Conservation (phyloP, 2,329 filamentous ascomycete genomes). For the Rosellinia necatrix region DNA sequence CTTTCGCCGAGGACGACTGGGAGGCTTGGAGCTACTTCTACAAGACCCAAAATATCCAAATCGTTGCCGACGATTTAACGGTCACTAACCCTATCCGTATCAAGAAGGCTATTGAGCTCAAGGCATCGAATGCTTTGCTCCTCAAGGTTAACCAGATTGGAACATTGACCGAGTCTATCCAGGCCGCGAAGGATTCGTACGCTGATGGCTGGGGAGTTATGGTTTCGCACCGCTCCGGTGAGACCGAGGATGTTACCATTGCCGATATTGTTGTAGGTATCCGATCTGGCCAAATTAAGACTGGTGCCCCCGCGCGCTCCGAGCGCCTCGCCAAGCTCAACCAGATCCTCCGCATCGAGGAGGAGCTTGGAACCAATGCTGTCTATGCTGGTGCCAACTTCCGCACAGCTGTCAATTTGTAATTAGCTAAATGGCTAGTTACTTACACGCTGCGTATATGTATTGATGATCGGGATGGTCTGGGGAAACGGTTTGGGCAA, state of each 20-base stretch:
- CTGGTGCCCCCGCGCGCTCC: constrained; percentile 91
- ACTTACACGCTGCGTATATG: constrained; percentile 24
- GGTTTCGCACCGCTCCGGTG: constrained; percentile 98
- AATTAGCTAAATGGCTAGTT: constrained; percentile 45
- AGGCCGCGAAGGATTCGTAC: constrained; percentile 98
- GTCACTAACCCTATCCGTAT: constrained; percentile 99
- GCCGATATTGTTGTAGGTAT: constrained; percentile 97
- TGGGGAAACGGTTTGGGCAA: constrained; percentile 35
- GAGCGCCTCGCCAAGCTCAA: constrained; percentile 99
- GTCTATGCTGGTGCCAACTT: constrained; percentile 92
- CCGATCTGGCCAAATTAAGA: constrained; percentile 98
- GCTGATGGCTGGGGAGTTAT: constrained; percentile 97
- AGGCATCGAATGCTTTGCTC: constrained; percentile 96
- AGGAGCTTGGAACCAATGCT: constrained; percentile 92
- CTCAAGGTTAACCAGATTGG: constrained; percentile 99
- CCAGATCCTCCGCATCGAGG: constrained; percentile 99
- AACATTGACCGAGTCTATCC: constrained; percentile 97
- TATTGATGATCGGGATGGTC: constrained; percentile 36
- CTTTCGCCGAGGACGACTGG: constrained; percentile 99
- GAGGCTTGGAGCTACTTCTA: constrained; percentile 99
- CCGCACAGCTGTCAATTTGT: constrained; percentile 88
- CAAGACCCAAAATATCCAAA: constrained; percentile 98
- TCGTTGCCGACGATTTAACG: constrained; percentile 97
- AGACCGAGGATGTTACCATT: constrained; percentile 99
- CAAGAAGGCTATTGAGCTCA: constrained; percentile 99